These are phyloP conservation scores for Metarhizium guizhouense DNA, from an alignment of 2,329 filamentous ascomycete species.

Conservation along the genomic window DNA sequence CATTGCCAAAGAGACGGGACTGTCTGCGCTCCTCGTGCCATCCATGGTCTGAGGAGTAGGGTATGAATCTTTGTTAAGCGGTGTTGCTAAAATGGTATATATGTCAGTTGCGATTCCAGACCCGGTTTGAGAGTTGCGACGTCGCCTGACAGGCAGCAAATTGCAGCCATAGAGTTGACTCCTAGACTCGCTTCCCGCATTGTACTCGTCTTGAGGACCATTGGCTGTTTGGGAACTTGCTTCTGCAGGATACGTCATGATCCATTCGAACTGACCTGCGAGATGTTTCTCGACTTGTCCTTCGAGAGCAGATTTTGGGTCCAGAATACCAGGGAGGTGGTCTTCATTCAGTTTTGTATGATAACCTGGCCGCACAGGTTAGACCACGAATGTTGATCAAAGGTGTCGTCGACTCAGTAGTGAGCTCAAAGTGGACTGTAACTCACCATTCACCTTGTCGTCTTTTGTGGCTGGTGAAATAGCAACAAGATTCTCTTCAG, in stretches of 20 bases:
- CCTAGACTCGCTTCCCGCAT: background rate
- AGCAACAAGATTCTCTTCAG: background rate
- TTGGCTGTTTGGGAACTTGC: constrained; percentile 13
- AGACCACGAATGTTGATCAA: background rate
- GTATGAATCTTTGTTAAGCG: constrained; percentile 21
- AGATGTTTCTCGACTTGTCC: constrained; percentile 31
- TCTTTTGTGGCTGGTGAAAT: background rate
- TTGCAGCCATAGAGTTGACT: constrained; percentile 42
- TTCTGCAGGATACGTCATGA: constrained; percentile 31
- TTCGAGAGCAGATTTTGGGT: background rate
- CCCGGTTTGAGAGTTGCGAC: background rate
- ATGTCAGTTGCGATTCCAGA: constrained; percentile 21
- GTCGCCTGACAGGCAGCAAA: constrained; percentile 24
- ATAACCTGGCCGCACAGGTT: background rate
- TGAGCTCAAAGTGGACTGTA: background rate
- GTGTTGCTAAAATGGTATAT: constrained; percentile 40
- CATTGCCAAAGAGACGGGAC: constrained; percentile 4
- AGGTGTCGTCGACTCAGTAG: background rate
- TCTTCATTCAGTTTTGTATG: background rate
- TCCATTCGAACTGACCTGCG: constrained; percentile 42
- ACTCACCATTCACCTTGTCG: background rate
- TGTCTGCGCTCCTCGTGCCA: constrained; percentile 5
- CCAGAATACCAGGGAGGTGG: background rate
- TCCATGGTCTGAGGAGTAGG: constrained; percentile 10
- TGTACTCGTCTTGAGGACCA: constrained; percentile 8